Evolutionary conservation across 345 rosid species (phyloP).

Genomic region (Citrus hindsii): DNA sequence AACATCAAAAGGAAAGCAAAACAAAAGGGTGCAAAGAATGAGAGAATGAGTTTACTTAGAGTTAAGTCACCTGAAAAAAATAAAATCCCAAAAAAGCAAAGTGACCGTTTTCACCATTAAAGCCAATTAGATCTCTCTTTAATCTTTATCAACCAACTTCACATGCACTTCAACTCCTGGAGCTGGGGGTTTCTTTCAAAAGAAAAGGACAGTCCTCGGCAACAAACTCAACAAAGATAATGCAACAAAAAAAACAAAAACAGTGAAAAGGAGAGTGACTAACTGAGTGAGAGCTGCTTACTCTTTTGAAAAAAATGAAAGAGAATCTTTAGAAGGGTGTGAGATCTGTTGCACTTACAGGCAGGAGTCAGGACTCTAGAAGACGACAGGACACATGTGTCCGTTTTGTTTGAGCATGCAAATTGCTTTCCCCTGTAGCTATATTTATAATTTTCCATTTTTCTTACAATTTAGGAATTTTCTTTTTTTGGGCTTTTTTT

Average conservation of each 20-base stretch:
- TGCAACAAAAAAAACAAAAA: not conserved
- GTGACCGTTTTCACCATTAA: conserved; percentile 16
- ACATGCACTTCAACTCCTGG: conserved; percentile 44
- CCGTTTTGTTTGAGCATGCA: conserved; percentile 32
- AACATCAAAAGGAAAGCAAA: not conserved
- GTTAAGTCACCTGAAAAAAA: conserved; percentile 35
- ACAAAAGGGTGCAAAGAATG: conserved; percentile 5
- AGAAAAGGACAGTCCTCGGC: conserved; percentile 36
- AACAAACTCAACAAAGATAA: conserved; percentile 10
- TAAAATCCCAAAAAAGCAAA: conserved; percentile 14
- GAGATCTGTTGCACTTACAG: conserved; percentile 22
- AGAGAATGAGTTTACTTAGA: conserved; percentile 1
- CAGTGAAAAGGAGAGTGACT: not conserved
- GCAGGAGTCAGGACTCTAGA: not conserved
- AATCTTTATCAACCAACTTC: conserved; percentile 40
- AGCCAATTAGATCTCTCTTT: conserved; percentile 16
- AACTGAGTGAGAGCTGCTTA: not conserved
- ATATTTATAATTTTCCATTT: not conserved
- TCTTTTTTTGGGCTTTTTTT: not conserved
- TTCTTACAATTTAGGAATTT: not conserved
- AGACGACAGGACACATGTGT: conserved; percentile 25
- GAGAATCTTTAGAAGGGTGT: conserved; percentile 29
- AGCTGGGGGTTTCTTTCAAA: conserved; percentile 29
- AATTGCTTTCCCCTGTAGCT: not conserved
- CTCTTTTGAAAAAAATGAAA: conserved; percentile 21